These are phyloP conservation scores for Metarhizium anisopliae DNA, from an alignment of 2,329 filamentous ascomycete genomes.

Conservation along the genomic window DNA sequence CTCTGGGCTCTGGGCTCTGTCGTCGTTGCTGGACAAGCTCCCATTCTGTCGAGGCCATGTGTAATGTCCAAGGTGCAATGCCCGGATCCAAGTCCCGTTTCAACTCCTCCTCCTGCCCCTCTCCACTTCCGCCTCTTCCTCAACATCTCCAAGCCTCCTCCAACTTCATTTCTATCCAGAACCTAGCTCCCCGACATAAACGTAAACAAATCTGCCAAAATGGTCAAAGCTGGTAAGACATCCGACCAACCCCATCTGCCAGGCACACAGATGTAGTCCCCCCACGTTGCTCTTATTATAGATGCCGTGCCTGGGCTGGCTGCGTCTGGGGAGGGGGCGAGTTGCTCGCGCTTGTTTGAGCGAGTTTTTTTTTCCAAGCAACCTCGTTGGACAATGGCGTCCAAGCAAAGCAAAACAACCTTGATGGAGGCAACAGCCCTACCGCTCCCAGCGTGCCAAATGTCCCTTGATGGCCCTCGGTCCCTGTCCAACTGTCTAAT, in stretches of 20 bases:
- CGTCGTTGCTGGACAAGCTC: no score
- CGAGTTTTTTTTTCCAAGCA: constrained; percentile 35
- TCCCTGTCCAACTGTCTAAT: neutral
- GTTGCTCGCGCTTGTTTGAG: constrained; percentile 47
- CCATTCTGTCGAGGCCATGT: no score
- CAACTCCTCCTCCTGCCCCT: constrained; percentile 9
- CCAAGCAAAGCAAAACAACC: constrained; percentile 23
- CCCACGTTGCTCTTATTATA: constrained; percentile 13
- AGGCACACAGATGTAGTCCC: neutral
- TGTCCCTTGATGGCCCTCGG: constrained; percentile 24
- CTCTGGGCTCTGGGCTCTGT: no score
- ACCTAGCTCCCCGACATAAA: constrained; percentile 5
- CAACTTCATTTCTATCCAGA: neutral
- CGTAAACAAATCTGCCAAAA: constrained; percentile 56
- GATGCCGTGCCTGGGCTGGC: constrained; percentile 1
- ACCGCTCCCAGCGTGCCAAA: neutral
- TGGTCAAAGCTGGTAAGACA: constrained; percentile 91
- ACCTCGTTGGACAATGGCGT: constrained; percentile 13
- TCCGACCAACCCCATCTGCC: neutral
- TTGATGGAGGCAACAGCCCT: constrained; percentile 29
- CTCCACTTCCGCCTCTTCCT: constrained; percentile 6
- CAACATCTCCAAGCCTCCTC: constrained; percentile 6
- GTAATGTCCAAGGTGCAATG: neutral
- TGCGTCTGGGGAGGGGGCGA: constrained; percentile 10
- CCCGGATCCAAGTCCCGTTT: neutral